Evolutionary conservation across 148 eudicot species (phyloP), one percentile per base, ranked within the genome.

Genomic region (Polygonum maritimum): DNA sequence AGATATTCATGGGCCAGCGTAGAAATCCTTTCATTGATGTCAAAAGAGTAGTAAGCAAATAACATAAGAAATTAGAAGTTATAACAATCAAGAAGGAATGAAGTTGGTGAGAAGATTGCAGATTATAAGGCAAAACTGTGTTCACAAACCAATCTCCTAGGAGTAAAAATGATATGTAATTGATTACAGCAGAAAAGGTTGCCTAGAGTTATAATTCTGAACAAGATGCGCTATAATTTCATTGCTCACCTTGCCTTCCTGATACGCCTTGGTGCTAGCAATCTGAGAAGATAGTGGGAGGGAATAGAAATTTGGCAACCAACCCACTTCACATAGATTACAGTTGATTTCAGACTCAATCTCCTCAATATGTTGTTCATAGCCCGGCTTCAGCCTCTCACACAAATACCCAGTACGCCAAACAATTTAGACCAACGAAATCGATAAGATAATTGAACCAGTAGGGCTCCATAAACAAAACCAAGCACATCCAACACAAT

Each of bases 381-480:
- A 82, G 1, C 94, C 92, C 19, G 96, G 98, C 79, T 94, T 94
- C 79, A 92, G 80, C 87, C 98, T 94, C 74, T 45, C 69, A 71
- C 67, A 48, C 65, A 63, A 69, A 35, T 39, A 75, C 33, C 14
- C 71, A 76, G 47, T 18, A 36, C 71, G 36, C 36, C 71, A 65
- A 65, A 35, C 44, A 65, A 33, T 65, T 65, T 15, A 65, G 71
- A 65, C 21, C 44, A 5, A 2, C 19, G 11, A 45, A 15, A n/a
- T n/a, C n/a, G n/a, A 19, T 71, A 71, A 1, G 36, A 2, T 8
- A 71, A 2, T 10, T 9, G 21, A n/a, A 10, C 11, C 13, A 69
- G 19, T 69, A 15, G 22, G 45, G 72, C 36, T 69, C 40, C 41
- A 14, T 13, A 16, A 62, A 21, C 35, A 0, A 19, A 22, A 62